Percentiles rank a stretch among this genome's conserved stretches.
Evolutionary conservation across 345 rosid genomes (phyloP).

Genomic region (Triadica sebifera): DNA sequence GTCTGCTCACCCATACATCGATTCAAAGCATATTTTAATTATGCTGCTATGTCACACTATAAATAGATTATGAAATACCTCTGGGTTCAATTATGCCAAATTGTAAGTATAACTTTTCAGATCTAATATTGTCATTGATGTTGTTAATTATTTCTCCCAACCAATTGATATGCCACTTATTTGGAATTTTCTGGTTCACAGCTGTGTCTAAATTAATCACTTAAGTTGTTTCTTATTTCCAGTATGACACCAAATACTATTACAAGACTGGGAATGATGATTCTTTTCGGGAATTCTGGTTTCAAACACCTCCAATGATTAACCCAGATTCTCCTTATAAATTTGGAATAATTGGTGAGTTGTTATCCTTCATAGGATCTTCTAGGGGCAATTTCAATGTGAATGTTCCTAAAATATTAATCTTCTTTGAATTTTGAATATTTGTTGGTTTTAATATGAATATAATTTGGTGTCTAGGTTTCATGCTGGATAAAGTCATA

Average conservation of each 20-base stretch:
- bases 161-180: neutral
- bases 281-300: constrained; percentile 79
- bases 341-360: constrained; percentile 93
- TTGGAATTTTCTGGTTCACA: neutral
- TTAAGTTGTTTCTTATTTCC: constrained; percentile 19
- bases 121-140: neutral
- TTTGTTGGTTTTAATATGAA: neutral
- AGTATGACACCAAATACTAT: constrained; percentile 84
- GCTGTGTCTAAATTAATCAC: neutral
- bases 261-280: constrained; percentile 75
- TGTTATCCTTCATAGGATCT: constrained; percentile 8
- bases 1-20: too few species aligned
- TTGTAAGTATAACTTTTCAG: neutral
- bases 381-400: neutral
- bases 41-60: neutral
- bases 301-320: constrained; percentile 75
- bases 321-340: constrained; percentile 78
- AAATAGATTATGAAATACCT: neutral
- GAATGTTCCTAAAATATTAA: neutral
- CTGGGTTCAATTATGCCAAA: constrained; percentile 11
- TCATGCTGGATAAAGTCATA: neutral
- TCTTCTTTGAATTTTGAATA: neutral
- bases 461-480: neutral
- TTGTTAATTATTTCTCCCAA: neutral
- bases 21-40: neutral